Evolutionary conservation across 2,329 filamentous ascomycete species (phyloP), one percentile per base, ranked within the genome.

Genomic region (Rhinocladiella similis): DNA sequence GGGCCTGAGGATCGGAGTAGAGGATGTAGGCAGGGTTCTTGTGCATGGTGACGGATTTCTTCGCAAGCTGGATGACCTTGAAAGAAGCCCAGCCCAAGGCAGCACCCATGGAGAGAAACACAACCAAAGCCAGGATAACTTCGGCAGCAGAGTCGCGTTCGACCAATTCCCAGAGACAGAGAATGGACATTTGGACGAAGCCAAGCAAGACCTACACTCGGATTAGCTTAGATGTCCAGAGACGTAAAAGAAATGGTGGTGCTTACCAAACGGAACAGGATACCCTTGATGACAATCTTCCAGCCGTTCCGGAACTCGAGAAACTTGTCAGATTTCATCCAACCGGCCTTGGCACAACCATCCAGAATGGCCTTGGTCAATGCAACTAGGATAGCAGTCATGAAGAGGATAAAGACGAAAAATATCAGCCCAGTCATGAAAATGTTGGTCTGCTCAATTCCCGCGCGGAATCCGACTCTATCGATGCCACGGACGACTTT

Each of bases 1-100:
- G 83, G 51, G 89, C 87, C 61, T 90, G 83, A n/a, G 92, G 91
- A 68, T 97, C 92, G 2, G 93, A 96, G 77, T 95, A 97, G 60
- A 97, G 85, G 66, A 97, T 96, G 74, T 97, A 97, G 25, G 92
- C 93, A 22, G 93, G 91, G 77, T 96, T 97, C 76, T 93, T 92
- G 80, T 97, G 92, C 85, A 96, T 90, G 55, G 83, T 76, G 61
- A 96, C 88, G 29, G 92, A 97, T 66, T 90, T 88, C 69, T 90
- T 90, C 33, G 91, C 93, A 61, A 97, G 88, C 53, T 85, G 84
- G 66, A 96, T 89, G 62, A 97, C 91, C 79, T 96, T 97, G 76
- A 84, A 87, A 0, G 91, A 86, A 46, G 92, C 93, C 90, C 91
- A 97, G 19, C 77, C 86, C 33, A 97, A 82, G 29, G 91, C 90